Base-by-base conservation (phyloP, 2,329 filamentous ascomycete genomes). In the Aspergillus sp. region DNA sequence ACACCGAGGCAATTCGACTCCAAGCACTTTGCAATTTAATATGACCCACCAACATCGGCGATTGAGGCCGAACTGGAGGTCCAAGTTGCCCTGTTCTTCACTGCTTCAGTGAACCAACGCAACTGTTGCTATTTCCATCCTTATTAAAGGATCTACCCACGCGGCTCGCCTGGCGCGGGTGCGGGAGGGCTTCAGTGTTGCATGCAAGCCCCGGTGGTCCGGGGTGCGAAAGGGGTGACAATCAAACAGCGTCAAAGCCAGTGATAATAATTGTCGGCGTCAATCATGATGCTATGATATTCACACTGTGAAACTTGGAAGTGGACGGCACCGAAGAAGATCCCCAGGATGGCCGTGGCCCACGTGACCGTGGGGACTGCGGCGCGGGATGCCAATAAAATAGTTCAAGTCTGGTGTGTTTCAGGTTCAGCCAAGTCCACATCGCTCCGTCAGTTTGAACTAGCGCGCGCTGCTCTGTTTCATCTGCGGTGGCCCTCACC, bases 331-430 rank as follows among this genome's bases (percentile, higher is more conserved):
- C 19, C 17, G 7, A 8, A 15, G 44, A 41, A 39, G 19, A 41
- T 48, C 45, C 23, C 40, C 24, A 46, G 51, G 43, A 39, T 21
- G 23, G 24, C 23, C 35, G 39, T n/a, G 47, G 17, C n/a, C 24
- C 58, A 61, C 58, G 58, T 61, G 59, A 61, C 56, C 35, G 17
- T 24, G 35, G 47, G 41, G 39, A 59, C 35, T 7, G n/a, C 19
- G 31, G 15, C 51, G 56, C 46, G 59, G 55, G 27, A 8, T 39
- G 21, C 40, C 17, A 46, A 39, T 41, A 59, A 49, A 57, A 41
- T 70, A 69, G 65, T 55, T 63, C 45, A 33, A 45, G 47, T 35
- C 59, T 69, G 66, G 66, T 51, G 67, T 67, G 69, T 71, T 71
- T 71, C 69, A 70, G 57, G 61, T 56, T 58, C 43, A 62, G 60